These are phyloP conservation scores for Westerdykella ornata DNA, from an alignment of 2,329 filamentous ascomycete genomes.

Conservation along the genomic window DNA sequence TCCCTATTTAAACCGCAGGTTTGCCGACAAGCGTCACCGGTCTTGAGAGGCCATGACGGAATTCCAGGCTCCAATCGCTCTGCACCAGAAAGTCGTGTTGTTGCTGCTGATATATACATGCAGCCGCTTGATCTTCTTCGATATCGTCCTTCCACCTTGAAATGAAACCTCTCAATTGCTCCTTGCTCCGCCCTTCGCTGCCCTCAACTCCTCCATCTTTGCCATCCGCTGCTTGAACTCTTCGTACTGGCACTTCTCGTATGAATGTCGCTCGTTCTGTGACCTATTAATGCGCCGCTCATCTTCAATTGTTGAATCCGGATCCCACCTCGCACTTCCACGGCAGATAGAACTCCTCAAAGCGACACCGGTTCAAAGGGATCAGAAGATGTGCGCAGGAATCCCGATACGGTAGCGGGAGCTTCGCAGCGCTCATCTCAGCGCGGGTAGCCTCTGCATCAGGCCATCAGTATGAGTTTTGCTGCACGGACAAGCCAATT, in stretches of 20 bases:
- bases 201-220: constrained; percentile 96
- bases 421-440: constrained; percentile 85
- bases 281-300: constrained; percentile 11
- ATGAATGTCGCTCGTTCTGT: constrained; percentile 91
- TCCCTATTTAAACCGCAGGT: no score
- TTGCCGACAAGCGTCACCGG: no score
- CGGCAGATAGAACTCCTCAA: constrained; percentile 84
- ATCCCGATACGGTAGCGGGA: constrained; percentile 88
- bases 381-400: constrained; percentile 93
- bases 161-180: constrained; percentile 59
- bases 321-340: constrained; percentile 93
- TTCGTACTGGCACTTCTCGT: constrained; percentile 98
- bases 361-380: constrained; percentile 89
- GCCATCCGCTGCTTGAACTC: constrained; percentile 98
- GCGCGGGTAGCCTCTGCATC: constrained; percentile 69
- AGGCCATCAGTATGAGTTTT: constrained; percentile 23
- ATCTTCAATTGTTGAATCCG: neutral
- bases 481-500: constrained; percentile 16
- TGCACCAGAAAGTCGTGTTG: neutral
- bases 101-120: constrained; percentile 33
- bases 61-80: neutral
- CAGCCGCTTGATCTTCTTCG: constrained; percentile 9
- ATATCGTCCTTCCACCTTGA: neutral
- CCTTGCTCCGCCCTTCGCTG: constrained; percentile 72
- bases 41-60: no score